Evolutionary conservation across 73 alveolate species (phyloP).

Genomic region (Paramecium sonneborni): DNA sequence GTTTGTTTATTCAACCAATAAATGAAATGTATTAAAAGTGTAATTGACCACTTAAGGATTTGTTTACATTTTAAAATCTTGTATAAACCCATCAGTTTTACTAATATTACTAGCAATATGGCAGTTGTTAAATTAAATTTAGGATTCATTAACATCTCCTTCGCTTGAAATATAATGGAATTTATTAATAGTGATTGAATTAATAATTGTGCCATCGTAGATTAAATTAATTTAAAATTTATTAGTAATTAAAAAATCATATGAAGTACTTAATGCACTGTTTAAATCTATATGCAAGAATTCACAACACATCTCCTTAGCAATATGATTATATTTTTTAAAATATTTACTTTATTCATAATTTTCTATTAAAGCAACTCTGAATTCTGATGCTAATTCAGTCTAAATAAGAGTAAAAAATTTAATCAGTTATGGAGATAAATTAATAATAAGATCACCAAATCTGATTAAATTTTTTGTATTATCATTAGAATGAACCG

Average conservation of each 20-base stretch:
- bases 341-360: slow-evolving; percentile 39
- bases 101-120: not conserved
- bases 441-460: not conserved
- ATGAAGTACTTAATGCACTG: not conserved
- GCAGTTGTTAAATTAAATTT: not conserved
- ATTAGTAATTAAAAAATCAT: slow-evolving; percentile 1
- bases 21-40: not conserved
- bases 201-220: not conserved
- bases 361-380: slow-evolving; percentile 15
- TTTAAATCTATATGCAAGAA: not conserved
- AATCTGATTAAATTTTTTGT: not conserved
- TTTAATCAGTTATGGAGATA: slow-evolving; percentile 1
- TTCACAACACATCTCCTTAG: slow-evolving; percentile 35
- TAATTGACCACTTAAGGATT: not conserved
- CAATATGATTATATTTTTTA: slow-evolving; percentile 22
- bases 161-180: not conserved
- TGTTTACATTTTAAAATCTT: not conserved
- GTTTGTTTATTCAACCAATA: not conserved
- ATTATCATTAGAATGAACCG: slow-evolving; percentile 4
- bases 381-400: slow-evolving; percentile 8
- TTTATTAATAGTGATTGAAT: not conserved
- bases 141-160: slow-evolving; percentile 13
- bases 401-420: not conserved
- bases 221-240: not conserved
- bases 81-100: not conserved